Conservation (phyloP, 2,329 filamentous ascomycete species). For the Xylariales sp. region DNA sequence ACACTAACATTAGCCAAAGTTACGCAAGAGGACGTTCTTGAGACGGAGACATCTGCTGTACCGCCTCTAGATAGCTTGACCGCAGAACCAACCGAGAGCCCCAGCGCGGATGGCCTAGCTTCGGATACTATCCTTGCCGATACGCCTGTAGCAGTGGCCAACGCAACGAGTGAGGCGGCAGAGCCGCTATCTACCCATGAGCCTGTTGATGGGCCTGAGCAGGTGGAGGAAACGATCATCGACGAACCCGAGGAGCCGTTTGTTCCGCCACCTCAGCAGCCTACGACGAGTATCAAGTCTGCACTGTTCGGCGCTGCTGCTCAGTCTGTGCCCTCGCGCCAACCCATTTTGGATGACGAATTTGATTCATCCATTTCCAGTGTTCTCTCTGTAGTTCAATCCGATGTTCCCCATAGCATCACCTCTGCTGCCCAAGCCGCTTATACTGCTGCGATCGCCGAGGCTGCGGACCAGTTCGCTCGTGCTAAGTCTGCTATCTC, state of each 20-base stretch:
- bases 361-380: slow-evolving; percentile 32
- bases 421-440: slow-evolving; percentile 46
- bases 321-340: slow-evolving; percentile 41
- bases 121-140: background rate
- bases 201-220: slow-evolving; percentile 18
- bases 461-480: slow-evolving; percentile 64
- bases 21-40: slow-evolving; percentile 11
- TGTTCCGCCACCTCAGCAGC: slow-evolving; percentile 14
- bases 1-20: slow-evolving; percentile 15
- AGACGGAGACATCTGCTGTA: slow-evolving; percentile 16
- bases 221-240: slow-evolving; percentile 29
- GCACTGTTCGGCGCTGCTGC: slow-evolving; percentile 48
- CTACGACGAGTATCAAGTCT: slow-evolving; percentile 33
- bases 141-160: background rate
- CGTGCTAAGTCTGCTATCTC: slow-evolving; percentile 65
- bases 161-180: slow-evolving; percentile 21
- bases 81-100: slow-evolving; percentile 15
- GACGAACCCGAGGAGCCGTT: slow-evolving; percentile 19
- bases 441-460: slow-evolving; percentile 61
- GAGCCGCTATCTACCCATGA: slow-evolving; percentile 15
- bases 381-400: slow-evolving; percentile 26
- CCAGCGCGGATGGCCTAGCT: slow-evolving; percentile 6
- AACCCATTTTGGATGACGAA: slow-evolving; percentile 47
- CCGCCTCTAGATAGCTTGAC: slow-evolving; percentile 16
- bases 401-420: slow-evolving; percentile 30